phyloP scores from a whole-genome alignment of 106 monocot genomes.

The Apostasia shenzhenica region DNA sequence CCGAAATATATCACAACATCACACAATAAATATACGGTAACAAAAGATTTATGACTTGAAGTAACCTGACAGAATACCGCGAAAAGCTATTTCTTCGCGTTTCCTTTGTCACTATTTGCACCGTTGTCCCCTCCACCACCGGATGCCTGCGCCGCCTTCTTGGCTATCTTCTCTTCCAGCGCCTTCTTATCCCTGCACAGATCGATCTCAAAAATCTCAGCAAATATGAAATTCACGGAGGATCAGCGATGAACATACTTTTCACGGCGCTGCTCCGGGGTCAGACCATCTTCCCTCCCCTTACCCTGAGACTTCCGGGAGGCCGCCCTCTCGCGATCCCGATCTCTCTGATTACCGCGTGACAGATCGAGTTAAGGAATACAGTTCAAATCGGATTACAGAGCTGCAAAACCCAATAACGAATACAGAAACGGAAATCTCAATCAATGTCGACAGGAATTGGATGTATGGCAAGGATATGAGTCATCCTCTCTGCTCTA shows the following conservation, averaged over 20 bases:
- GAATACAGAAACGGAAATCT: not conserved
- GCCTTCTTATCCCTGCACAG: constrained; percentile 17
- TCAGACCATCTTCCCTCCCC: constrained; percentile 46
- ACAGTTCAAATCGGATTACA: not conserved
- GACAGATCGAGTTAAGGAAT: constrained; percentile 41
- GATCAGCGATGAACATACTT: constrained; percentile 16
- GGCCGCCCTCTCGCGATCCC: constrained; percentile 72
- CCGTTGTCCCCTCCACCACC: not conserved
- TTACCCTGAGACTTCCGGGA: constrained; percentile 44
- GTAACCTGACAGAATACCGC: not conserved
- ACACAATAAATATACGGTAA: not conserved
- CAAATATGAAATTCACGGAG: not conserved
- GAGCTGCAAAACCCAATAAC: not conserved
- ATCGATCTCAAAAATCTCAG: too few relatives aligned
- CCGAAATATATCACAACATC: too few relatives aligned
- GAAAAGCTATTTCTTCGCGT: not conserved
- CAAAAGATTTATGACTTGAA: constrained; percentile 3
- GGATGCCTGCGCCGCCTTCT: constrained; percentile 16
- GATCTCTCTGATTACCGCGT: constrained; percentile 84
- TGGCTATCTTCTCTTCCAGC: constrained; percentile 21
- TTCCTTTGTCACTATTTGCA: not conserved
- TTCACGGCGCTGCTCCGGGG: constrained; percentile 83
- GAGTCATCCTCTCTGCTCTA: constrained; percentile 9
- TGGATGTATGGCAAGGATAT: constrained; percentile 10
- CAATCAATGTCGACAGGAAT: not conserved